These are phyloP conservation scores for Alternaria dauci DNA, from an alignment of 2,329 filamentous ascomycete genomes.

Conservation along the genomic window DNA sequence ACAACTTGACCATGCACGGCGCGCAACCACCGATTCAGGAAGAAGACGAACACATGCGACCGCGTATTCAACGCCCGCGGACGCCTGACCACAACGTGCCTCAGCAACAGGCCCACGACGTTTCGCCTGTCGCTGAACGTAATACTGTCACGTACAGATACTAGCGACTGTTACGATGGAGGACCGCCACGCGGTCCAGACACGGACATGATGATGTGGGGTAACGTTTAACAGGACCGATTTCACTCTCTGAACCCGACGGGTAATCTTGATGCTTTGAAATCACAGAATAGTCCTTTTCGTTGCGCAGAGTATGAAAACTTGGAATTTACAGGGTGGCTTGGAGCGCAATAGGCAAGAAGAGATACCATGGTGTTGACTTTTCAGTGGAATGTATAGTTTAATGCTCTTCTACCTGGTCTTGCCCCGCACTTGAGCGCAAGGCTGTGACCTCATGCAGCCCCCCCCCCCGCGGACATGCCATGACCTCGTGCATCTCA, in stretches of 20 bases:
- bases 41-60: slow-evolving; percentile 37
- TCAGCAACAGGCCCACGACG: slow-evolving; percentile 34
- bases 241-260: slow-evolving; percentile 3
- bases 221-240: slow-evolving; percentile 12
- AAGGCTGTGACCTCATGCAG: slow-evolving; percentile 25
- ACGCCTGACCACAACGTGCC: slow-evolving; percentile 36
- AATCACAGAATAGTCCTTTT: slow-evolving; percentile 6
- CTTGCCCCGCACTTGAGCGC: slow-evolving; percentile 18
- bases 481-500: slow-evolving; percentile 23
- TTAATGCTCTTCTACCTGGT: slow-evolving; percentile 1
- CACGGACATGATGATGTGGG: slow-evolving; percentile 22
- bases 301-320: neutral
- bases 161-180: slow-evolving; percentile 25
- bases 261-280: slow-evolving; percentile 16
- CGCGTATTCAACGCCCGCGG: slow-evolving; percentile 32
- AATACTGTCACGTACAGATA: slow-evolving; percentile 50
- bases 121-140: slow-evolving; percentile 49
- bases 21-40: slow-evolving; percentile 37
- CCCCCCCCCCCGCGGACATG: slow-evolving; percentile 26
- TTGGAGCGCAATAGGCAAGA: slow-evolving; percentile 10
- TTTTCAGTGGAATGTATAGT: neutral
- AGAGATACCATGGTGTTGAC: slow-evolving; percentile 22
- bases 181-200: slow-evolving; percentile 16
- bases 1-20: slow-evolving; percentile 59
- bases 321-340: neutral